These are phyloP conservation scores for Sicyos baderoa DNA, from an alignment of 306 rosid species.

Conservation along the genomic window DNA sequence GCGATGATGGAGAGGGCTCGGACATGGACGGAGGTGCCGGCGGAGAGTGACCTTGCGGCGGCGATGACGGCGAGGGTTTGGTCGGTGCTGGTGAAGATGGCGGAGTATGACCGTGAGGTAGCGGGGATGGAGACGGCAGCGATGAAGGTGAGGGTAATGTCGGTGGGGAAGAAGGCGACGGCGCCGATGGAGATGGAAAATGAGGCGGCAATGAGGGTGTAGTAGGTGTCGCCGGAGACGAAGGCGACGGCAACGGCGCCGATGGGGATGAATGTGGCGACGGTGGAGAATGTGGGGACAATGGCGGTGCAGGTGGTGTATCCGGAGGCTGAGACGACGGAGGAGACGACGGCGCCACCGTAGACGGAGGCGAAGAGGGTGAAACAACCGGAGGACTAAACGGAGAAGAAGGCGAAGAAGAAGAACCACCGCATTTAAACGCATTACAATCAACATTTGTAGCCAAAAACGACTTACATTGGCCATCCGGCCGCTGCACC, in stretches of 20 bases:
- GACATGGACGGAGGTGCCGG: background rate
- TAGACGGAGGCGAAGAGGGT: slow-evolving; percentile 26
- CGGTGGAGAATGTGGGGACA: background rate
- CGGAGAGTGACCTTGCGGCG: background rate
- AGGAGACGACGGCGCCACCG: background rate
- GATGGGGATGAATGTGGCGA: background rate
- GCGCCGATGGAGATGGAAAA: too few relatives aligned
- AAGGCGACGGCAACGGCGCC: too few relatives aligned
- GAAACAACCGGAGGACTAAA: background rate
- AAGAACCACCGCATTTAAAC: slow-evolving; percentile 36
- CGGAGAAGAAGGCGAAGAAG: slow-evolving; percentile 25
- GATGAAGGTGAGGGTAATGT: background rate
- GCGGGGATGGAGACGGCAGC: background rate
- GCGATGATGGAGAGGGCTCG: background rate
- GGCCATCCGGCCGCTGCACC: slow-evolving; percentile 42
- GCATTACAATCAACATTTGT: slow-evolving; percentile 61
- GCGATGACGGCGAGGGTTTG: background rate
- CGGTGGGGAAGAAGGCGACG: too few relatives aligned
- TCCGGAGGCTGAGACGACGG: background rate
- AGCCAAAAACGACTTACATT: slow-evolving; percentile 64
- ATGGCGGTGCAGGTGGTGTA: background rate
- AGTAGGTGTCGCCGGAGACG: too few relatives aligned
- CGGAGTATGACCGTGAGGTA: background rate
- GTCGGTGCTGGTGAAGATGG: background rate
- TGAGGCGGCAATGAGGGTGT: too few relatives aligned